Base-by-base conservation (phyloP, 257 asterid genomes). In the Fraxinus pennsylvanica region DNA sequence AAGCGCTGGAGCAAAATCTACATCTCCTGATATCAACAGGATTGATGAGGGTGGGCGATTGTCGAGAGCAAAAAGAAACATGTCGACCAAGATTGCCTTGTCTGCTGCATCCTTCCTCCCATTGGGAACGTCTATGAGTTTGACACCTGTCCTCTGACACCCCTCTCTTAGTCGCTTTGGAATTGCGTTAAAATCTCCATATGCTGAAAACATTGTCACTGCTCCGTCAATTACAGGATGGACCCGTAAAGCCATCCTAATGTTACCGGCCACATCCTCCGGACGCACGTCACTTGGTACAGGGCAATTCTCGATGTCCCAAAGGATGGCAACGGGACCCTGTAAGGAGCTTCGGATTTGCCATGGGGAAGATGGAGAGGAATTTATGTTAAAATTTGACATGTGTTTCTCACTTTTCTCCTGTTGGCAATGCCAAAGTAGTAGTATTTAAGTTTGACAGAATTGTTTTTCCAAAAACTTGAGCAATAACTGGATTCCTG, bases 281-380 rank as follows among this genome's bases (percentile, higher is more conserved):
- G 98, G 89, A 22, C 94, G 88, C 30, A 94, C 92, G 50, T 87
- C 97, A 80, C 91, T 87, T 9, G 99, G 99, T 54, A 96, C 92
- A 0, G 96, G 96, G 68, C 99, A 96, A 86, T 96, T 96, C 81
- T 96, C 98, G 1, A 96, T 96, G 90, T 96, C 99, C 99, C 99
- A 96, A 69, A 93, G 94, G 78, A 96, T 90, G 7, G 91, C 93
- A 72, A 94, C 92, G 0, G 91, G 92, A 71, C 97, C 97, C 6
- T 83, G 85, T 41, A 78, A 69, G 29, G 84, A 79, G 59, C 71
- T 77, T 41, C 59, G 79, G 68, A 13, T 82, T 75, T 88, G 91
- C 82, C 77, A 88, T 13, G 76, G 29, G 17, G 81, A 77, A 77
- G 82, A 80, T 35, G 25, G 71, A 17, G 74, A 36, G 22, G 83